Conservation (phyloP, 495 filamentous ascomycete species). For the Penicillium pancosmium region DNA sequence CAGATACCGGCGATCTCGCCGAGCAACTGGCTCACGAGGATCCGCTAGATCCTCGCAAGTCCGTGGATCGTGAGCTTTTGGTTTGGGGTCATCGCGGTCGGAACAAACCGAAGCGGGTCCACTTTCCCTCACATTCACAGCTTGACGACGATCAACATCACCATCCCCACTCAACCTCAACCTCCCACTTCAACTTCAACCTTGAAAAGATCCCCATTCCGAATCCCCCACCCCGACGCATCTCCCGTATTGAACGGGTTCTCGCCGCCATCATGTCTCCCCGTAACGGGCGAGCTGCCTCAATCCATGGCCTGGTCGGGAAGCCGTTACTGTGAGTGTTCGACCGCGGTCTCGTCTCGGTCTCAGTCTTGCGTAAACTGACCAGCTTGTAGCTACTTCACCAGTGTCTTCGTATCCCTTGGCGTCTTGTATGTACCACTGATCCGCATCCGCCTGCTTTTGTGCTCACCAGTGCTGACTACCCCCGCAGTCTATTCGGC, state of each 20-base stretch:
- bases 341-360: background rate
- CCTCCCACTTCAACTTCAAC: constrained; percentile 53
- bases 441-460: background rate
- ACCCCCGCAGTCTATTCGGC: constrained; percentile 66
- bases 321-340: constrained; percentile 84
- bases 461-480: background rate
- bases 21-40: constrained; percentile 87
- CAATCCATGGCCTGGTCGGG: constrained; percentile 89
- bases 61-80: constrained; percentile 58
- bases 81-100: constrained; percentile 27
- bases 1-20: constrained; percentile 89
- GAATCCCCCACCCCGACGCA: constrained; percentile 59
- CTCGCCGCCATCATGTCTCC: constrained; percentile 82
- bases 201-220: constrained; percentile 80
- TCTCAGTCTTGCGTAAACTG: constrained; percentile 16
- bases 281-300: constrained; percentile 63
- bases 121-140: constrained; percentile 40
- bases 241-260: constrained; percentile 65
- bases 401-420: constrained; percentile 95
- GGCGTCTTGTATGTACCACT: constrained; percentile 67
- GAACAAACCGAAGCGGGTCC: constrained; percentile 53
- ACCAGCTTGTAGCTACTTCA: constrained; percentile 77
- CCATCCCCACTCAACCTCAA: background rate
- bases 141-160: constrained; percentile 43
- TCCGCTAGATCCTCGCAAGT: constrained; percentile 66